Conservation (phyloP, 2,329 filamentous ascomycete genomes). For the Ceratocystis ficicola region DNA sequence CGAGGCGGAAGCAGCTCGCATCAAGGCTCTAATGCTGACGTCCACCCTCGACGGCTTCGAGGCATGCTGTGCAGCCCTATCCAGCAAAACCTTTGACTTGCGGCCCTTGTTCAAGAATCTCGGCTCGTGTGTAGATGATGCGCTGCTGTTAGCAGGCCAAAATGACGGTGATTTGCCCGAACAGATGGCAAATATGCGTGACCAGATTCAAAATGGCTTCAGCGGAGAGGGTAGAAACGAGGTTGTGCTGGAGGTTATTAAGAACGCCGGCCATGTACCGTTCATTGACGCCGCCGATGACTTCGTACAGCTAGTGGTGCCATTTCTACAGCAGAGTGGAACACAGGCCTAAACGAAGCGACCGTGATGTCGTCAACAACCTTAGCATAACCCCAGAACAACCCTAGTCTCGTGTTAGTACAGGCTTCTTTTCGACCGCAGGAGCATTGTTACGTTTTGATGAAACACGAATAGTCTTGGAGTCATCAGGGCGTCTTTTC, state of each 20-base stretch:
- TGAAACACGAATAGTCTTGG: too few species aligned
- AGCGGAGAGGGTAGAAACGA: conserved; percentile 25
- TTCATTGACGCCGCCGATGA: conserved; percentile 31
- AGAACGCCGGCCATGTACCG: conserved; percentile 31
- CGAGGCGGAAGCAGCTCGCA: conserved; percentile 29
- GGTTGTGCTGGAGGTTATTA: conserved; percentile 30
- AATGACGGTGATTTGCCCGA: conserved; percentile 33
- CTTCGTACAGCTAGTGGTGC: conserved; percentile 27
- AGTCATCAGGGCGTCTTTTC: too few species aligned
- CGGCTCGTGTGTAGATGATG: conserved; percentile 29
- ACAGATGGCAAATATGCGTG: conserved; percentile 32
- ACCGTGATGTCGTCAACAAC: too few species aligned
- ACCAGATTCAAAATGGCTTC: conserved; percentile 30
- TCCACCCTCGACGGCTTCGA: conserved; percentile 34
- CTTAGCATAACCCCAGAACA: too few species aligned
- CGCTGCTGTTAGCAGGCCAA: conserved; percentile 32
- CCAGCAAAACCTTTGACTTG: conserved; percentile 32
- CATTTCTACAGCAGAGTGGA: conserved; percentile 24
- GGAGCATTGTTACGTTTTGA: too few species aligned
- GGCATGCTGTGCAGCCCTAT: conserved; percentile 33
- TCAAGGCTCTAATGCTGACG: conserved; percentile 30
- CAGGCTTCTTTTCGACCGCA: too few species aligned
- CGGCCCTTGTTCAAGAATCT: conserved; percentile 29
- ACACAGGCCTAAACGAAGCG: too few species aligned
- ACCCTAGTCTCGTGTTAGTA: too few species aligned